A percentile compares a stretch with the other conserved stretches of the same genome.
These are phyloP conservation scores for Magnolia officinalis DNA, from an alignment of 164 flowering plant genomes.

Conservation along the genomic window DNA sequence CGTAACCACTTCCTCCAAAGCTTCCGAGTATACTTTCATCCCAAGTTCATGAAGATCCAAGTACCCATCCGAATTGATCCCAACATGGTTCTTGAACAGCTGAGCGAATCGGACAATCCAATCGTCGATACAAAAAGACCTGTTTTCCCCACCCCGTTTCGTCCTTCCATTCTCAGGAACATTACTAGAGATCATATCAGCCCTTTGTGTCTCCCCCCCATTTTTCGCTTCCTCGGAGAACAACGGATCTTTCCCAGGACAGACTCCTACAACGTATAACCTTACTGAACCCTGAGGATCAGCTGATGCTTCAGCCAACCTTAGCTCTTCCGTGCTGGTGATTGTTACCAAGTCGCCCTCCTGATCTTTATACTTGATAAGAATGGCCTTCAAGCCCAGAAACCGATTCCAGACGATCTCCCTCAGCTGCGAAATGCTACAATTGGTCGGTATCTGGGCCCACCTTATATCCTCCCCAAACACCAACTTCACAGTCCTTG, in stretches of 20 bases:
- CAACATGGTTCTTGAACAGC: slow-evolving; percentile 74
- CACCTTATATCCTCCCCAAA: slow-evolving; percentile 86
- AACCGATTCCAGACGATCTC: slow-evolving; percentile 55
- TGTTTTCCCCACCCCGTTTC: slow-evolving; percentile 16
- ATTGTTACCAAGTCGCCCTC: slow-evolving; percentile 92
- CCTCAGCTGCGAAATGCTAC: slow-evolving; percentile 52
- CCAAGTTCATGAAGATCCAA: slow-evolving; percentile 79
- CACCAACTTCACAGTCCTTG: slow-evolving; percentile 65
- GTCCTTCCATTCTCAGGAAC: slow-evolving; percentile 28
- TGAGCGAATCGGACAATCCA: slow-evolving; percentile 82
- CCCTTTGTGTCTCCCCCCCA: slow-evolving; percentile 14
- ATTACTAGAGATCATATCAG: slow-evolving; percentile 4
- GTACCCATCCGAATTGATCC: slow-evolving; percentile 60
- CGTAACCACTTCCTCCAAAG: slow-evolving; percentile 72
- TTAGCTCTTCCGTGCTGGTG: slow-evolving; percentile 68
- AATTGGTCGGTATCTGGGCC: slow-evolving; percentile 62
- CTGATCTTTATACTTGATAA: slow-evolving; percentile 74
- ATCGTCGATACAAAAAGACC: slow-evolving; percentile 45
- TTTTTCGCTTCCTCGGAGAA: slow-evolving; percentile 24
- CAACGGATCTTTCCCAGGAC: slow-evolving; percentile 62
- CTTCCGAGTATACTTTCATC: slow-evolving; percentile 72
- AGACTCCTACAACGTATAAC: slow-evolving; percentile 60
- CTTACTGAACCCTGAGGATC: slow-evolving; percentile 52
- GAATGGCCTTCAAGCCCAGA: slow-evolving; percentile 49
- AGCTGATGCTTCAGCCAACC: slow-evolving; percentile 63